A percentile compares a stretch with the other conserved stretches of the same genome.
Evolutionary conservation across 805 yeast genomes (phyloP).

Genomic region (Cyberlindnera mycetangii): DNA sequence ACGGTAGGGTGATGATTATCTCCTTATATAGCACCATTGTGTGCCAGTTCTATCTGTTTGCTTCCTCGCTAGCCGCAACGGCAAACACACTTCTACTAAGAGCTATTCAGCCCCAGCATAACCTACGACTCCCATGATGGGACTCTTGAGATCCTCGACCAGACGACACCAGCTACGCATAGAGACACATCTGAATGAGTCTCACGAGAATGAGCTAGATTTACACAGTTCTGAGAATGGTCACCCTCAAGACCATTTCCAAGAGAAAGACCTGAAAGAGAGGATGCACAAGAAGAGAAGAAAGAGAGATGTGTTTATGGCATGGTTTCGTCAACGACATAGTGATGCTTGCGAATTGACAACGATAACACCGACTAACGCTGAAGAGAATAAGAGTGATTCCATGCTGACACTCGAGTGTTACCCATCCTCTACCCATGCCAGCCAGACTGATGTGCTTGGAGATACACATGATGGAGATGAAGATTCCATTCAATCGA

Average conservation of each 20-base stretch:
- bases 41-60: background rate
- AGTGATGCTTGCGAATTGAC: background rate
- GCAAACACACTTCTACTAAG: background rate
- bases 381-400: background rate
- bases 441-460: no score
- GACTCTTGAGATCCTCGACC: background rate
- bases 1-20: no score
- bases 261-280: background rate
- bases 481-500: no score
- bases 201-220: background rate
- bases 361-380: background rate
- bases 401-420: no score
- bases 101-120: background rate
- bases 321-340: constrained; percentile 2
- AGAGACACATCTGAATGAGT: background rate
- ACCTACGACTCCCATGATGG: background rate
- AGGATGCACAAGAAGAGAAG: background rate
- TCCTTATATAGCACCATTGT: no score
- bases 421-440: no score
- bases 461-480: no score
- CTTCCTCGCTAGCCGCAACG: background rate
- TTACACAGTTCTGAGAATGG: background rate
- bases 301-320: background rate
- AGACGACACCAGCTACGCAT: background rate
- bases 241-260: background rate